These are phyloP conservation scores for Exserohilum turcica DNA, from an alignment of 2,329 filamentous ascomycete genomes.

Conservation along the genomic window DNA sequence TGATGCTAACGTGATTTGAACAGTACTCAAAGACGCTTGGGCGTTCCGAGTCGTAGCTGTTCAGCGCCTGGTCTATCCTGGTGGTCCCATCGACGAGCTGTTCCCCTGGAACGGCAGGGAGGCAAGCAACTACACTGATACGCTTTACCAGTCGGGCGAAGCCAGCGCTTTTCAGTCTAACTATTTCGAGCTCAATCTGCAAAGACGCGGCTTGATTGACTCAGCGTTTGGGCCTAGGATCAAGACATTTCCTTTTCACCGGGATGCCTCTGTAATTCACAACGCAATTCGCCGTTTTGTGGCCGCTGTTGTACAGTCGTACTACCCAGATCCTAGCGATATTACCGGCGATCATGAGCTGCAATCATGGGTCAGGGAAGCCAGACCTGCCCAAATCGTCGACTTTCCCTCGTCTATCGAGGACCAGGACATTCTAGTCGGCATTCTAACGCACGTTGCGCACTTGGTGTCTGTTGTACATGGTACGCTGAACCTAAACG, in stretches of 20 bases:
- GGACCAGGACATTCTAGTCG: neutral
- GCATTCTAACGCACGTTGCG: slow-evolving; percentile 7
- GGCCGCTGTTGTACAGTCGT: neutral
- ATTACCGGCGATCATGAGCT: neutral
- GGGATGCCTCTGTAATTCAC: neutral
- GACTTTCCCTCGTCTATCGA: slow-evolving; percentile 1
- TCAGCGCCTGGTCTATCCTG: slow-evolving; percentile 2
- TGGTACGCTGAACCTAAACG: slow-evolving; percentile 4
- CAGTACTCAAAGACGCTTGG: slow-evolving; percentile 8
- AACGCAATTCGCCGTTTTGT: neutral
- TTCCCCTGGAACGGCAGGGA: slow-evolving; percentile 3
- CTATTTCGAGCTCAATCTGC: slow-evolving; percentile 4
- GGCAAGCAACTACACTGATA: slow-evolving; percentile 4
- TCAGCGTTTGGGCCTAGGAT: slow-evolving; percentile 4
- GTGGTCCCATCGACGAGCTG: slow-evolving; percentile 2
- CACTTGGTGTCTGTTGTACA: slow-evolving; percentile 4
- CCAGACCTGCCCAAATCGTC: neutral
- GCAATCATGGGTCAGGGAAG: slow-evolving; percentile 5
- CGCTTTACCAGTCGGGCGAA: slow-evolving; percentile 1
- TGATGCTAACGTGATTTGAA: neutral
- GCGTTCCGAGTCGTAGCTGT: slow-evolving; percentile 2
- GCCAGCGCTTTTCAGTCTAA: slow-evolving; percentile 3
- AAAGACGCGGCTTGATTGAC: slow-evolving; percentile 2
- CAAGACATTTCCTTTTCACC: slow-evolving; percentile 5
- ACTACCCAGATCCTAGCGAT: neutral